Evolutionary conservation across 345 rosid species (phyloP), one percentile per base, ranked within the genome.

Genomic region (Microcos paniculata): DNA sequence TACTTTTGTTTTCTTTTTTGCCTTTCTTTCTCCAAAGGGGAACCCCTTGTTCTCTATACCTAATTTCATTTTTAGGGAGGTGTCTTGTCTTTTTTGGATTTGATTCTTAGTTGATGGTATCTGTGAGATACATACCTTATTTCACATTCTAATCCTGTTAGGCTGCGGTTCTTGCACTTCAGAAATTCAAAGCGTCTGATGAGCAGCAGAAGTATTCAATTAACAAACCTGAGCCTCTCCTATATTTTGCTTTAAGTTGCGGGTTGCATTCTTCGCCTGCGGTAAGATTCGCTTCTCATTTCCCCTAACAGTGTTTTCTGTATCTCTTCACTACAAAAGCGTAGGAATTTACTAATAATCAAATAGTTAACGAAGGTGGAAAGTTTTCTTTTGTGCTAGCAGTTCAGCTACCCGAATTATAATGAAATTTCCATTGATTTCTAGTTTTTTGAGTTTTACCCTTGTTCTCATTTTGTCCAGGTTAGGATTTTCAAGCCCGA

Each of bases 211-310:
- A 75, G 70, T 87, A 79, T 77, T 72, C 82, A 19, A 84, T 90
- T n/a, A 88, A 85, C 83, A 81, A 85, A 58, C 85, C 80, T 1
- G 92, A 90, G 71, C 94, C 91, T 57, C 92, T 88, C 56, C 78
- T 88, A 23, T 77, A 86, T 28, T 90, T 90, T 28, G 88, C 88
- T 28, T 81, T 90, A 58, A 88, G 92, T 58, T 87, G 84, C 56
- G 92, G 92, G 74, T 79, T 83, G 78, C 81, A 90, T 73, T 90
- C 92, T 76, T 90, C 92, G 53, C 91, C 92, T 57, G 94, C 94
- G 53, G 94, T 90, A 85, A 85, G 84, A 81, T 53, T 45, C 23
- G 70, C 64, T 56, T 61, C 26, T 18, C 30, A 4, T 67, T 78
- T 12, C 33, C 45, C 30, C 42, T 43, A 23, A 6, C 23, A 33